Evolutionary conservation across 2,329 filamentous ascomycete species (phyloP).

Genomic region (Cladophialophora bantiana): DNA sequence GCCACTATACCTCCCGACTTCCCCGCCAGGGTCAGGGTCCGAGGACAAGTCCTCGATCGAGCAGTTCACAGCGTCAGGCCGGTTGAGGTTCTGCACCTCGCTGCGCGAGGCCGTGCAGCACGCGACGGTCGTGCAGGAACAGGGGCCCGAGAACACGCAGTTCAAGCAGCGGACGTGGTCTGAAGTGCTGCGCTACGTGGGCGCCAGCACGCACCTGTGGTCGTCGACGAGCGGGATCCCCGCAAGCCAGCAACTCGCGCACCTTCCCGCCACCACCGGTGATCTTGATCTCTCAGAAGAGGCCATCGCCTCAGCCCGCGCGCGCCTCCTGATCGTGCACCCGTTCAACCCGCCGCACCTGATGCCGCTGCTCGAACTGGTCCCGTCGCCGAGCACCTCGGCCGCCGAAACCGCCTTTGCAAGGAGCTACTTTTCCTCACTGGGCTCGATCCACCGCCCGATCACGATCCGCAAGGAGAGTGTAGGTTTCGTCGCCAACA

Average conservation of each 20-base stretch:
- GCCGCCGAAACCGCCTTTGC: constrained; percentile 50
- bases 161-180: constrained; percentile 63
- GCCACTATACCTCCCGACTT: constrained; percentile 50
- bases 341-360: constrained; percentile 69
- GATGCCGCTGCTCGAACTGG: constrained; percentile 67
- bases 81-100: constrained; percentile 48
- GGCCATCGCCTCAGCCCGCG: background rate
- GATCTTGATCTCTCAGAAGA: background rate
- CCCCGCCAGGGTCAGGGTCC: constrained; percentile 9
- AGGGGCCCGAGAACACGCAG: constrained; percentile 61
- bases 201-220: constrained; percentile 58
- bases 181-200: constrained; percentile 56
- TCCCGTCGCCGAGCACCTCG: constrained; percentile 56
- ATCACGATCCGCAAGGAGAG: constrained; percentile 96
- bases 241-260: constrained; percentile 56
- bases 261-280: constrained; percentile 50
- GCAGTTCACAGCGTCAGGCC: constrained; percentile 30
- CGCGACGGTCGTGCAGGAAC: constrained; percentile 65
- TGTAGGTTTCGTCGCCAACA: constrained; percentile 71
- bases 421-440: constrained; percentile 79
- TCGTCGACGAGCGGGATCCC: constrained; percentile 65
- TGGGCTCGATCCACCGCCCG: constrained; percentile 94
- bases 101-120: constrained; percentile 52
- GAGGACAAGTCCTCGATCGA: constrained; percentile 33
- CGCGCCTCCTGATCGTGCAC: constrained; percentile 62